Evolutionary conservation across 176 grass and related monocot species (phyloP).

Genomic region (Avena atlantica): DNA sequence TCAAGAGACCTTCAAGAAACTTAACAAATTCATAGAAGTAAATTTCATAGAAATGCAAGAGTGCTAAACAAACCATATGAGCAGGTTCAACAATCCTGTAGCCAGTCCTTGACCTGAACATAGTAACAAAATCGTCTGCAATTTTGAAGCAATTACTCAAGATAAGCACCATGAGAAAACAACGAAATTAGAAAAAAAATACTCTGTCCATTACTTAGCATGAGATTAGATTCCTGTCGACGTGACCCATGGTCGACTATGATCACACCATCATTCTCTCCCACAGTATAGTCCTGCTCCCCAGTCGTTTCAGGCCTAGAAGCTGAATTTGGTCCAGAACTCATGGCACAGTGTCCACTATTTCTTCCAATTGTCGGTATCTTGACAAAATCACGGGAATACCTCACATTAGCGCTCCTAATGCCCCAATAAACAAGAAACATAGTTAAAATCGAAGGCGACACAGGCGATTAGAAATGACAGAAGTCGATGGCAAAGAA

Average conservation of each 20-base stretch:
- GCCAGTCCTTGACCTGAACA: conserved; percentile 75
- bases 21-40: conserved; percentile 20
- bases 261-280: conserved; percentile 73
- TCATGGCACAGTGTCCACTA: conserved; percentile 39
- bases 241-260: conserved; percentile 97
- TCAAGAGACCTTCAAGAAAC: conserved; percentile 8
- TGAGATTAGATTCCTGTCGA: conserved; percentile 83
- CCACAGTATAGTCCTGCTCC: conserved; percentile 29
- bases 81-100: conserved; percentile 88
- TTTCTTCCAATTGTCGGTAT: conserved; percentile 38
- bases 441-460: background rate
- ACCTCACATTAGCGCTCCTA: conserved; percentile 43
- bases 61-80: conserved; percentile 75
- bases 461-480: conserved; percentile 6
- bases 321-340: background rate
- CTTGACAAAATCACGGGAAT: conserved; percentile 35
- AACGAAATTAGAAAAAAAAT: background rate
- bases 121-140: conserved; percentile 82
- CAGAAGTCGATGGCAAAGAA: background rate
- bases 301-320: background rate
- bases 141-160: conserved; percentile 31
- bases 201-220: conserved; percentile 70
- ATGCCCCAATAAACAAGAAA: conserved; percentile 29
- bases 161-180: background rate
- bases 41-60: background rate